Evolutionary conservation across 208 protist genomes (phyloP), one percentile per base, ranked within the genome.

Genomic region (Acanthamoeba castellanii): DNA sequence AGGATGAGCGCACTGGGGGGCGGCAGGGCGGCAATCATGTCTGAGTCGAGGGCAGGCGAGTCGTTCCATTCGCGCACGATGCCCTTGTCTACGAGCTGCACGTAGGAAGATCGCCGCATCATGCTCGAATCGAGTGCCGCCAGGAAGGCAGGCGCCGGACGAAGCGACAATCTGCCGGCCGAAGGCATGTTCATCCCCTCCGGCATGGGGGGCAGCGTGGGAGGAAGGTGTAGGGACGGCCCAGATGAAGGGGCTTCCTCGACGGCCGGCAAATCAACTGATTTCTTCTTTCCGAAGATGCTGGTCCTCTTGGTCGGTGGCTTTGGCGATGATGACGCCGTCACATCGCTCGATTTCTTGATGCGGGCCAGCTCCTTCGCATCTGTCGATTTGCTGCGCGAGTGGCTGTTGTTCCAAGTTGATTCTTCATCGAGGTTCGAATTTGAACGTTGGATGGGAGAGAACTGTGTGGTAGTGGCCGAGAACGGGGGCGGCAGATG

Each of bases 41-140:
- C 34, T 8, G 18, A 34, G 13, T 78, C 32, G 70, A 32, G 5
- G 16, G 27, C 42, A 50, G 32, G 70, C 22, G 70, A n/a, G 34
- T 92, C 85, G 25, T 92, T 92, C 85, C 85, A 92, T 32, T 92
- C 85, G 13, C 57, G 55, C 34, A 92, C 55, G 34, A 92, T 92
- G 47, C 85, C 85, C 55, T 92, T 64, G 45, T 92, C 64, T 1
- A 92, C 85, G n/a, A 92, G 85, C 9, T 27, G 4, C 0, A 22
- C 6, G 37, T 92, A 92, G 8, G 59, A 76, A 9, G 85, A 20
- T 22, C 85, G 55, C 57, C 34, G 27, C 85, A 25, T 25, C 14
- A 92, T 57, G 55, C 34, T 92, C 22, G 55, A 66, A 30, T 92
- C 85, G 34, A 92, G 85, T 0, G 85, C n/a, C 11, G 7, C 55